Conservation (phyloP, 257 asterid species). For the Schizonepeta tenuifolia region DNA sequence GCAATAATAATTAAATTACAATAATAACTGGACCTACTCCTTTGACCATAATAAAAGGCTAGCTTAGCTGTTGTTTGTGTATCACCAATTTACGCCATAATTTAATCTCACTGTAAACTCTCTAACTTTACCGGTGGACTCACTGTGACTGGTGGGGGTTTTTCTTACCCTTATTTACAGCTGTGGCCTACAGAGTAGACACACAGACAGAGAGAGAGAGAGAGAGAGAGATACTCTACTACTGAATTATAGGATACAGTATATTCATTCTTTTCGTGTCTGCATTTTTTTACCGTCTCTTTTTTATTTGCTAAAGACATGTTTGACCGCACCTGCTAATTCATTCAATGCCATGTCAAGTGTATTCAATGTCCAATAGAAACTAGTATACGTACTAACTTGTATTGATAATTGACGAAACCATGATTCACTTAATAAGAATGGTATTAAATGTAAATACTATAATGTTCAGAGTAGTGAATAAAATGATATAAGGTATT, state of each 20-base stretch:
- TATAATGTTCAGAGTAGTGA: no score
- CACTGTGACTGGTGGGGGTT: background rate
- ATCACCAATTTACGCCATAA: conserved; percentile 46
- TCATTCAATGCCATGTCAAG: conserved; percentile 12
- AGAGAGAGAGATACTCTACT: no score
- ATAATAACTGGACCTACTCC: conserved; percentile 29
- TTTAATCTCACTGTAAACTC: conserved; percentile 31
- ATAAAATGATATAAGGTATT: no score
- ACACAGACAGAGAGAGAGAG: no score
- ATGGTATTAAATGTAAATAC: no score
- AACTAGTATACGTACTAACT: no score
- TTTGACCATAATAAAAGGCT: conserved; percentile 37
- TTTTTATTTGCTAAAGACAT: conserved; percentile 15
- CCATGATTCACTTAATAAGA: no score
- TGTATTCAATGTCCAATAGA: background rate
- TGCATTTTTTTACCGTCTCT: conserved; percentile 18
- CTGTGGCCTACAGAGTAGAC: background rate
- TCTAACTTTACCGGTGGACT: conserved; percentile 1
- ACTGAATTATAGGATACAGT: conserved; percentile 11
- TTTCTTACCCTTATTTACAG: background rate
- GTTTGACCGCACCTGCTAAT: conserved; percentile 25
- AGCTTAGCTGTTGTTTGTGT: background rate
- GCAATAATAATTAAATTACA: background rate
- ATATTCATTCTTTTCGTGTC: conserved; percentile 22
- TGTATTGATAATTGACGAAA: no score